These are phyloP conservation scores for Solanum paucissectum DNA, from an alignment of 257 asterid species.

Conservation along the genomic window DNA sequence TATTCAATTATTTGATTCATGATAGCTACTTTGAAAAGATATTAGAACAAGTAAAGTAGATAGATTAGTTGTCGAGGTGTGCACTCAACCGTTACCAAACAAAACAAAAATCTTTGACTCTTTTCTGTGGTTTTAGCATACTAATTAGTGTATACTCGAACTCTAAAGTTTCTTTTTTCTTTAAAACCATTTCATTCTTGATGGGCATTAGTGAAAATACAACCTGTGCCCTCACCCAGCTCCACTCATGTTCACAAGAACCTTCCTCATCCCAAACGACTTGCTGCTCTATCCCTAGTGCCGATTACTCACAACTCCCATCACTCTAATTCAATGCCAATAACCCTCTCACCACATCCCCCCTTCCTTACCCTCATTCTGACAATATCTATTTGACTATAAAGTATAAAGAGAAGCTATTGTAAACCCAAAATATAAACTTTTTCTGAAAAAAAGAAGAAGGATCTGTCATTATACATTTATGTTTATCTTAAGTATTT, in stretches of 20 bases:
- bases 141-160: neutral
- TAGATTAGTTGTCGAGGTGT: neutral
- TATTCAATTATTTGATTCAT: neutral
- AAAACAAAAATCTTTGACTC: neutral
- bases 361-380: neutral
- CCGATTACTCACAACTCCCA: neutral
- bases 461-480: neutral
- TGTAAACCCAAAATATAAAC: neutral
- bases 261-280: neutral
- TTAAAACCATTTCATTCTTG: neutral
- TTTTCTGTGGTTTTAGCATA: neutral
- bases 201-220: neutral
- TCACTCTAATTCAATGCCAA: neutral
- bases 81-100: neutral
- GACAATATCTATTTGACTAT: too few species aligned
- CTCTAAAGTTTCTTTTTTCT: too few species aligned
- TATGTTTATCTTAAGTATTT: neutral
- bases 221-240: neutral
- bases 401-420: neutral
- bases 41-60: neutral
- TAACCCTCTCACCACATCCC: neutral
- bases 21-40: neutral
- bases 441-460: neutral
- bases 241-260: neutral
- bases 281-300: neutral